Conservation (phyloP, 1,139 yeast species). For the Nakaseomyces nivariensis region DNA sequence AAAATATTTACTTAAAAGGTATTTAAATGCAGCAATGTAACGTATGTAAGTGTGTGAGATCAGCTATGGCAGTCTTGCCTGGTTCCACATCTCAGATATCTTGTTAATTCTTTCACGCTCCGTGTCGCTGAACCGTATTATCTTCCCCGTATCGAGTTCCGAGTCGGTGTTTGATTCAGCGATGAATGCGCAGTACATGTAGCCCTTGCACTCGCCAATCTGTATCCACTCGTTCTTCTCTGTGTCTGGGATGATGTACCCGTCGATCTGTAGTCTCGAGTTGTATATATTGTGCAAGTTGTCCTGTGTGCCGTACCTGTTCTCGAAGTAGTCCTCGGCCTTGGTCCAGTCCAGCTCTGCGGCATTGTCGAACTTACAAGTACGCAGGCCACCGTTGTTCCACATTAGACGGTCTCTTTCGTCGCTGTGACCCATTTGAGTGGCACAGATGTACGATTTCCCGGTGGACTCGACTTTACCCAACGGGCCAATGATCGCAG, state of each 20-base stretch:
- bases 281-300: slow-evolving; percentile 28
- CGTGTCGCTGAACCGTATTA: slow-evolving; percentile 12
- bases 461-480: slow-evolving; percentile 7
- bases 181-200: slow-evolving; percentile 26
- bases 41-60: no score
- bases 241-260: slow-evolving; percentile 25
- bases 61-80: not conserved
- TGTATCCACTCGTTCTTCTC: slow-evolving; percentile 21
- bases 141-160: slow-evolving; percentile 10
- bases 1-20: no score
- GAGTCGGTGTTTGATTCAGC: slow-evolving; percentile 6
- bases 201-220: slow-evolving; percentile 22
- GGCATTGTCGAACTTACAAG: slow-evolving; percentile 42
- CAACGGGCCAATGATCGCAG: slow-evolving; percentile 8
- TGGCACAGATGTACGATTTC: slow-evolving; percentile 41
- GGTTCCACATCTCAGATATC: slow-evolving; percentile 20
- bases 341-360: slow-evolving; percentile 30
- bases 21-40: no score
- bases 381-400: slow-evolving; percentile 60
- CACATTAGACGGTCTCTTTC: slow-evolving; percentile 42
- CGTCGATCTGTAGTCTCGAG: slow-evolving; percentile 21
- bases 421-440: slow-evolving; percentile 59
- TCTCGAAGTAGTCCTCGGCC: slow-evolving; percentile 29
- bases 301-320: slow-evolving; percentile 23
- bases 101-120: slow-evolving; percentile 6